These are phyloP conservation scores for Botrytis medusae DNA, from an alignment of 2,329 filamentous ascomycete species.

Conservation along the genomic window DNA sequence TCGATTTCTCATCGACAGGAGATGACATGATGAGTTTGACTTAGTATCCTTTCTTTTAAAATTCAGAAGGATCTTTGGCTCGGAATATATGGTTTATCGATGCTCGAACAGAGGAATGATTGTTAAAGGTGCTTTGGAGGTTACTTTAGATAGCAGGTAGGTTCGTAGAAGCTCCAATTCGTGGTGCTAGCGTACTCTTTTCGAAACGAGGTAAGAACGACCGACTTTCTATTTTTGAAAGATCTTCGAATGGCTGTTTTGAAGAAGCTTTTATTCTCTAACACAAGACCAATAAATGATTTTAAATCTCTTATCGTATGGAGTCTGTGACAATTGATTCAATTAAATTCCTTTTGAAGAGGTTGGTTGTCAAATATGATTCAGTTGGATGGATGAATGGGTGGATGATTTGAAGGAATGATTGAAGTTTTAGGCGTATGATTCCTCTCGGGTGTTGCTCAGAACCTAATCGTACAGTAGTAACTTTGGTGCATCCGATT, in stretches of 20 bases:
- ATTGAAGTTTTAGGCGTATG: background rate
- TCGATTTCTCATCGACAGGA: conserved; percentile 26
- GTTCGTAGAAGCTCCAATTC: background rate
- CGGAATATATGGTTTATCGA: background rate
- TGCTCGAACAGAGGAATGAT: background rate
- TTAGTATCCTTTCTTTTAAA: background rate
- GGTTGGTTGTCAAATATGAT: background rate
- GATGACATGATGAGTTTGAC: conserved; percentile 17
- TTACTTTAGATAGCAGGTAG: background rate
- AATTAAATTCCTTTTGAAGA: background rate
- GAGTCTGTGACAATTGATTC: background rate
- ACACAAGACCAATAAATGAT: background rate
- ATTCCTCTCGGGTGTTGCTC: conserved; percentile 9
- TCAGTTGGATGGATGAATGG: background rate
- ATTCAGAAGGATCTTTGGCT: background rate
- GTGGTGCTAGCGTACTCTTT: conserved; percentile 6
- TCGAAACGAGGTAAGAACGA: conserved; percentile 10
- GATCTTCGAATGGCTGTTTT: conserved; percentile 3
- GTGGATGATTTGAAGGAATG: conserved; percentile 11
- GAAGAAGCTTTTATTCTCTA: background rate
- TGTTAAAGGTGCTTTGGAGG: background rate
- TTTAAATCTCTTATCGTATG: background rate
- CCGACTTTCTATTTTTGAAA: conserved; percentile 2
- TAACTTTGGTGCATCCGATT: background rate
- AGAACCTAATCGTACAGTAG: background rate